Evolutionary conservation across 139 green algal species (phyloP).

Genomic region (Edaphochlamys debaryana): DNA sequence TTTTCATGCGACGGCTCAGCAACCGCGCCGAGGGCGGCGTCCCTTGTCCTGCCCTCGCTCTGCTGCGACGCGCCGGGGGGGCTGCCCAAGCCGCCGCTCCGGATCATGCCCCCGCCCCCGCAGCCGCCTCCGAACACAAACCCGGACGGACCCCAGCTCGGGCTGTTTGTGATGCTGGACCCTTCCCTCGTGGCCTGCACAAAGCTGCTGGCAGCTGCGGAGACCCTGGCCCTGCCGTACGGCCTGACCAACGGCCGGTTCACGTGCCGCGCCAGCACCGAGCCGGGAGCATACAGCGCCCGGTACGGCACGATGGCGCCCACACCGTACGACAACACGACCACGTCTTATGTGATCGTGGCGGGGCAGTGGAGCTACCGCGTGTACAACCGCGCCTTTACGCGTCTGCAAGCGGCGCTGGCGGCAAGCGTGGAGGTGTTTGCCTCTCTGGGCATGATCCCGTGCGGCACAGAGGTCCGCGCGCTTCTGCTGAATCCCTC

Average conservation of each 20-base stretch:
- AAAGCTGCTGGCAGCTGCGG: slow-evolving; percentile 17
- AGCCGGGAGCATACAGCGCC: too few species aligned
- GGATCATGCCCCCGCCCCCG: too few species aligned
- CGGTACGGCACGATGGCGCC: slow-evolving; percentile 3
- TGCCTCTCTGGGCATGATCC: slow-evolving; percentile 12
- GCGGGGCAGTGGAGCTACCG: neutral
- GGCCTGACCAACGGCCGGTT: slow-evolving; percentile 12
- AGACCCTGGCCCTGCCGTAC: slow-evolving; percentile 31
- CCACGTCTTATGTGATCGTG: slow-evolving; percentile 24
- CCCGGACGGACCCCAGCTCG: neutral
- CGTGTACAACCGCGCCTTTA: neutral
- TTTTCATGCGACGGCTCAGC: slow-evolving; percentile 1
- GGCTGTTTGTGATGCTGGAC: slow-evolving; percentile 12
- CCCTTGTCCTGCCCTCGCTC: neutral
- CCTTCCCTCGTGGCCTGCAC: neutral
- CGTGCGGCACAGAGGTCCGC: slow-evolving; percentile 24
- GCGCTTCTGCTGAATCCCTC: neutral
- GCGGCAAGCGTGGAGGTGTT: slow-evolving; percentile 15
- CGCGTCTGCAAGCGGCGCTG: slow-evolving; percentile 3
- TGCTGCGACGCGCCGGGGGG: neutral
- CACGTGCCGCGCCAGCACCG: slow-evolving; percentile 2
- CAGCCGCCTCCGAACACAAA: neutral
- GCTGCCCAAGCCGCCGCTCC: neutral
- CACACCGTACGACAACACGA: too few species aligned
- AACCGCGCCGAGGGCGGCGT: too few species aligned